Evolutionary conservation across 176 grass and related monocot genomes (phyloP).

Genomic region (Ensete glaucum): DNA sequence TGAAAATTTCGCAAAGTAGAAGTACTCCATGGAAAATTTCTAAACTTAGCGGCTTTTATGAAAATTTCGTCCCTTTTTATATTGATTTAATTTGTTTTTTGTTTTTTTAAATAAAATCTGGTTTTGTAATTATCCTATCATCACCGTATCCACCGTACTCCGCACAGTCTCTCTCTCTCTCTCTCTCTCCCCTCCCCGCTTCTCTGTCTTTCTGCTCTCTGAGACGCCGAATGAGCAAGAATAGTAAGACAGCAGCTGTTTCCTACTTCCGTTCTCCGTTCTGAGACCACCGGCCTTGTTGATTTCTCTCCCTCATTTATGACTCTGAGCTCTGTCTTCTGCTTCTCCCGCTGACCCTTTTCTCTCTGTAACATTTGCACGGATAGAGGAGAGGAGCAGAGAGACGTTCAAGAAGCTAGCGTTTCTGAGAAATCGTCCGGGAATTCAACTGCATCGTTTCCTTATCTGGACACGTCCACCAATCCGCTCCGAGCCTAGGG

Average conservation of each 20-base stretch:
- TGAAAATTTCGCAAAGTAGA: too few relatives aligned
- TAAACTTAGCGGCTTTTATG: too few relatives aligned
- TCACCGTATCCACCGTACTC: slow-evolving; percentile 16
- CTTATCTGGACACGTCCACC: neutral
- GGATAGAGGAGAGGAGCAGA: neutral
- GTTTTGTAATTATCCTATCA: slow-evolving; percentile 18
- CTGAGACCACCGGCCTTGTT: neutral
- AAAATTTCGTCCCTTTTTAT: too few relatives aligned
- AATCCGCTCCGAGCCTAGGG: neutral
- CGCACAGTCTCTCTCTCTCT: neutral
- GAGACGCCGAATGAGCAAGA: neutral
- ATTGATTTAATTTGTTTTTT: neutral
- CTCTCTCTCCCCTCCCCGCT: neutral
- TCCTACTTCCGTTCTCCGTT: neutral
- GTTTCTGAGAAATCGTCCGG: neutral
- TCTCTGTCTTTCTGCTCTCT: neutral
- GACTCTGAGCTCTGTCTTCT: slow-evolving; percentile 1
- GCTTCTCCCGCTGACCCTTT: neutral
- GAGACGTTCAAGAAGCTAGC: neutral
- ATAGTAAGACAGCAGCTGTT: neutral
- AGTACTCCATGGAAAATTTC: too few relatives aligned
- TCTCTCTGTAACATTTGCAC: neutral
- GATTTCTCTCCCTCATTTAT: neutral
- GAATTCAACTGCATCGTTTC: neutral
- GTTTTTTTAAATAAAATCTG: neutral